Evolutionary conservation across 345 rosid genomes (phyloP).

Genomic region (Syzygium grande): DNA sequence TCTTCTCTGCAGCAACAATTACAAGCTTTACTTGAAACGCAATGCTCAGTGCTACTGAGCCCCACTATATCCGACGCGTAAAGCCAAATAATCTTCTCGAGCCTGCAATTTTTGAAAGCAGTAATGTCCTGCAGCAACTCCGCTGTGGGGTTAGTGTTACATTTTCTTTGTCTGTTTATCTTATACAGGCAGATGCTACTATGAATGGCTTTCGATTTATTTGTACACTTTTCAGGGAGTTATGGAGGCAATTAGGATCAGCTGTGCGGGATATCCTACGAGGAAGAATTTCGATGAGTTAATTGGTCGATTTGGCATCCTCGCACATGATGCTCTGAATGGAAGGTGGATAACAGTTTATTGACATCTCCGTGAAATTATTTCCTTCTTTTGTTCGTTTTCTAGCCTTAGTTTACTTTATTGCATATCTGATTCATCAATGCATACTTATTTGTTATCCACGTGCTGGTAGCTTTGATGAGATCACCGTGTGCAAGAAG

Average conservation of each 20-base stretch:
- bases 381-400: not conserved
- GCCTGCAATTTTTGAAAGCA: slow-evolving; percentile 83
- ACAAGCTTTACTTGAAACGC: slow-evolving; percentile 82
- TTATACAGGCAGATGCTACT: not conserved
- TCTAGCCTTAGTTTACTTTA: not conserved
- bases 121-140: slow-evolving; percentile 76
- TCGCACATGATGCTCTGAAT: slow-evolving; percentile 46
- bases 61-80: slow-evolving; percentile 92
- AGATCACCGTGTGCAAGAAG: slow-evolving; percentile 69
- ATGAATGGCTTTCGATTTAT: not conserved
- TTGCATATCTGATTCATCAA: not conserved
- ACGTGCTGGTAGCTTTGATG: slow-evolving; percentile 41
- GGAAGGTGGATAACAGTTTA: slow-evolving; percentile 34
- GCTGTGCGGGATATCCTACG: slow-evolving; percentile 97
- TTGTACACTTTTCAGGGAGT: slow-evolving; percentile 52
- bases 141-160: slow-evolving; percentile 90
- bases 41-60: slow-evolving; percentile 75
- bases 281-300: slow-evolving; percentile 78
- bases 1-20: slow-evolving; percentile 84
- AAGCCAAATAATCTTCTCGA: slow-evolving; percentile 93
- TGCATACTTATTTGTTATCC: not conserved
- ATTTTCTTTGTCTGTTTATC: not conserved
- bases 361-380: not conserved
- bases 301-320: slow-evolving; percentile 50
- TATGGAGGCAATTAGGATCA: slow-evolving; percentile 97